Base-by-base conservation (phyloP, 164 flowering plant genomes). In the Stephania cephalantha region DNA sequence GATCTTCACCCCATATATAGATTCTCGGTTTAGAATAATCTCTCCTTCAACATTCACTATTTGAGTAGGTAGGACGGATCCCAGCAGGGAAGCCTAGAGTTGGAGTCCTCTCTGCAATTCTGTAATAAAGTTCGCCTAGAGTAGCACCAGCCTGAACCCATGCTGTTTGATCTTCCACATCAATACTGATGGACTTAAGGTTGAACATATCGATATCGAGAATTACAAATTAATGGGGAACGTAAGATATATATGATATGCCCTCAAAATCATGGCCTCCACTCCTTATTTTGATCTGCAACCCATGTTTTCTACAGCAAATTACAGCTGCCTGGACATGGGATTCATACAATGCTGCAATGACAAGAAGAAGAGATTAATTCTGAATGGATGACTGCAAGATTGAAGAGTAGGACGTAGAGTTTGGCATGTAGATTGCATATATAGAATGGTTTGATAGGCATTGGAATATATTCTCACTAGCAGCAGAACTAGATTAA, bases 111-210 rank as follows among this genome's bases (percentile, higher is more conserved):
- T 53, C 66, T 55, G 74, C 74, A 55, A 72, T 72, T 10, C 15
- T 53, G 61, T 72, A 55, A 72, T 72, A 72, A 35, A 72, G 10
- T 72, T 72, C 25, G 10, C 67, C 74, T 13, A 72, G 2, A 8
- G 74, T 72, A 31, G 67, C 74, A 72, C 74, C 74, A 31, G 66
- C 35, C 6, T 53, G 66, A 72, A 55, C 74, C 68, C 74, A 72
- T 55, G 48, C 74, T 35, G 74, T 72, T 6, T 44, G 20, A 53
- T 35, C 20, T 58, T 72, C 66, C 17, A 55, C 68, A 55, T 72
- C 74, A 18, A 72, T 44, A 72, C 45, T 35, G 20, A 72, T 72
- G 3, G 74, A 30, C 42, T 58, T 25, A 72, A 72, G 46, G 31
- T 72, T 72, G 46, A 58, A 31, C 11, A n/a, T n/a, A n/a, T n/a